Percentiles rank a stretch among this genome's conserved stretches.
These are phyloP conservation scores for Ascosphaera aggregata DNA, from an alignment of 2,329 filamentous ascomycete species.

Conservation along the genomic window DNA sequence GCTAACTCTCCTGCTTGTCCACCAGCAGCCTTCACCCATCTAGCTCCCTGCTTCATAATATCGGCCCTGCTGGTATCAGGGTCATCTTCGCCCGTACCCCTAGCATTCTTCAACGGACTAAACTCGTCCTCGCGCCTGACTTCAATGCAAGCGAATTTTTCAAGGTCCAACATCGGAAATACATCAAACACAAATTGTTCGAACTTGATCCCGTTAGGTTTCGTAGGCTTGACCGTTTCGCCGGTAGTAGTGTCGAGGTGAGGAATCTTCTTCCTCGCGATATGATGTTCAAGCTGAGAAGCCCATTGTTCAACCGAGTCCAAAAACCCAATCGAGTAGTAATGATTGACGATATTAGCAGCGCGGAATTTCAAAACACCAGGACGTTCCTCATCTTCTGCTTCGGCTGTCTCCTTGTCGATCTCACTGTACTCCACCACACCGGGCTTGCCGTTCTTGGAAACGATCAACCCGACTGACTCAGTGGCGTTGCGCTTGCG, in stretches of 20 bases:
- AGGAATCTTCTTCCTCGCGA: conserved; percentile 97
- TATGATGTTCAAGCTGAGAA: conserved; percentile 74
- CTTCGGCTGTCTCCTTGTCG: conserved; percentile 67
- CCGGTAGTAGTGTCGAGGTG: conserved; percentile 54
- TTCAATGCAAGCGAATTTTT: conserved; percentile 88
- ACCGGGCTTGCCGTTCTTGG: conserved; percentile 88
- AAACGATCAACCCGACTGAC: conserved; percentile 79
- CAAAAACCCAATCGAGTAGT: conserved; percentile 88
- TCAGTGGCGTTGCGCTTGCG: conserved; percentile 94
- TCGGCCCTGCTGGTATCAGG: conserved; percentile 79
- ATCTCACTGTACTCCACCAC: conserved; percentile 99
- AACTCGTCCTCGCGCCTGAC: conserved; percentile 96
- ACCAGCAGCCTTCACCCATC: conserved; percentile 64
- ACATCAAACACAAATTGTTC: conserved; percentile 99
- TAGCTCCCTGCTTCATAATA: conserved; percentile 71
- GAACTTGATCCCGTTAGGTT: conserved; percentile 94
- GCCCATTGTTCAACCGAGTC: conserved; percentile 75
- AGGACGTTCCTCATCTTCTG: conserved; percentile 57
- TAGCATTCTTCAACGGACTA: conserved; percentile 82
- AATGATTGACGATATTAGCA: conserved; percentile 99
- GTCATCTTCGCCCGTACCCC: conserved; percentile 73
- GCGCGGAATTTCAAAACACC: conserved; percentile 84
- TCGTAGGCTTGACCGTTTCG: conserved; percentile 67
- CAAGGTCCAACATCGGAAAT: conserved; percentile 67
- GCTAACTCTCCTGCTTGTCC: conserved; percentile 45